phyloP scores from a whole-genome alignment of 2,329 filamentous ascomycete species.

The Sclerotinia trifoliorum region DNA sequence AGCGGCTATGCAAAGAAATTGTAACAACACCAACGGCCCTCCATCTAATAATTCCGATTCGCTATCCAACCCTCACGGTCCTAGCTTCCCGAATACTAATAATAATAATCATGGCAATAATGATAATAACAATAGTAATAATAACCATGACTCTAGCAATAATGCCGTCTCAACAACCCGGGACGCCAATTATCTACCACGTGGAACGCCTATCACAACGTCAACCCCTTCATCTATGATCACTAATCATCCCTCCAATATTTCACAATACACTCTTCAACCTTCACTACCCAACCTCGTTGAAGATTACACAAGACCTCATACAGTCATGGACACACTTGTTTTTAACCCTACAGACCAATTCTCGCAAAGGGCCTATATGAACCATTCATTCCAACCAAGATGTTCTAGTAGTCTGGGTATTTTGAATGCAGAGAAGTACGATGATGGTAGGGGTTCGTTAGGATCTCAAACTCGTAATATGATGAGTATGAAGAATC shows the following conservation, averaged over 20 bases:
- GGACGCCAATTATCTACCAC: constrained; percentile 1
- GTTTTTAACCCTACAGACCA: constrained; percentile 25
- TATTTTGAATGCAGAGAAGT: constrained; percentile 51
- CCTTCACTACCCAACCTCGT: constrained; percentile 16
- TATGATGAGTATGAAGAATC: constrained; percentile 19
- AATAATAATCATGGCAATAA: too few relatives aligned
- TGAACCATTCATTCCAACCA: constrained; percentile 26
- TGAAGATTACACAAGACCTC: constrained; percentile 18
- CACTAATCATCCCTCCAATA: constrained; percentile 25
- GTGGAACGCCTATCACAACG: neutral
- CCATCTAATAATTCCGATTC: neutral
- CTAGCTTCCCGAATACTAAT: constrained; percentile 6
- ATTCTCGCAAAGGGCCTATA: constrained; percentile 25
- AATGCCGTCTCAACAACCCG: constrained; percentile 1
- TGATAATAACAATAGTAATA: too few relatives aligned
- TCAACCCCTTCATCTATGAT: constrained; percentile 15
- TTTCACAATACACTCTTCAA: constrained; percentile 9
- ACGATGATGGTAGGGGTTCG: constrained; percentile 42
- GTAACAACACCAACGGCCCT: neutral
- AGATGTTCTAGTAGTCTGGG: constrained; percentile 29
- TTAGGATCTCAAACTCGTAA: constrained; percentile 25
- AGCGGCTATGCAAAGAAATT: constrained; percentile 32
- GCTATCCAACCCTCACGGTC: constrained; percentile 11
- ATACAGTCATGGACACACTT: constrained; percentile 32
- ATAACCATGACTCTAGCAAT: neutral